These are phyloP conservation scores for Xylaria sp. DNA, from an alignment of 2,329 filamentous ascomycete species.

Conservation along the genomic window DNA sequence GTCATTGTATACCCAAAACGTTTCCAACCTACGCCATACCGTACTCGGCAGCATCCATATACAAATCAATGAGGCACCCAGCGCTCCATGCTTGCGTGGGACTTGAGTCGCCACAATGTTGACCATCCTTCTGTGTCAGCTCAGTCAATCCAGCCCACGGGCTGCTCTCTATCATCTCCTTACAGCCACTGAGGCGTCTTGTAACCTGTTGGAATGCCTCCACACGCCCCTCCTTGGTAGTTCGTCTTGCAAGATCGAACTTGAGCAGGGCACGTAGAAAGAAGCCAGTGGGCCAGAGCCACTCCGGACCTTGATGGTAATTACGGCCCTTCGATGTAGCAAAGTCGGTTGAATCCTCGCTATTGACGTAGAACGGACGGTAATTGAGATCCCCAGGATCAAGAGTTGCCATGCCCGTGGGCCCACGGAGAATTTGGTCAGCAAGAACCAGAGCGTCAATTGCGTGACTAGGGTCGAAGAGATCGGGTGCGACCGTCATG, in stretches of 20 bases:
- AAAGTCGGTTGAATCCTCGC: conserved; percentile 91
- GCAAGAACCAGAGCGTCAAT: conserved; percentile 81
- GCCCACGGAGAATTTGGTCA: conserved; percentile 82
- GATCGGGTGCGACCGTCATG: conserved; percentile 90
- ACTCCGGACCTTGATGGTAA: conserved; percentile 98
- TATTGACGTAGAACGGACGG: conserved; percentile 92
- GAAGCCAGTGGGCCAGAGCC: conserved; percentile 97
- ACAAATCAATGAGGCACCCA: conserved; percentile 92
- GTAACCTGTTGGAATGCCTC: conserved; percentile 98
- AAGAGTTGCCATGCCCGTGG: conserved; percentile 93
- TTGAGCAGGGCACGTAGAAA: conserved; percentile 91
- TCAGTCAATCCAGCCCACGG: conserved; percentile 93
- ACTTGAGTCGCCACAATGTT: conserved; percentile 85
- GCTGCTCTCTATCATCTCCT: conserved; percentile 81
- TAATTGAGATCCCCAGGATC: conserved; percentile 95
- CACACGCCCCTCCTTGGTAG: conserved; percentile 70
- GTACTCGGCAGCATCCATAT: conserved; percentile 81
- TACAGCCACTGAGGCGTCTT: conserved; percentile 81
- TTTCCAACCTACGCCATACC: conserved; percentile 37
- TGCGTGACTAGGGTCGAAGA: conserved; percentile 84
- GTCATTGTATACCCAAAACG: not conserved
- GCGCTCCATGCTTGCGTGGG: conserved; percentile 98
- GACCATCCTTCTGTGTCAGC: conserved; percentile 89
- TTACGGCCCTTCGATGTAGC: conserved; percentile 93
- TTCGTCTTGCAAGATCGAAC: conserved; percentile 83